Evolutionary conservation across 108 stramenopile genomes (phyloP), one percentile per base, ranked within the genome.

Genomic region (Cyclostephanos tholiformis): DNA sequence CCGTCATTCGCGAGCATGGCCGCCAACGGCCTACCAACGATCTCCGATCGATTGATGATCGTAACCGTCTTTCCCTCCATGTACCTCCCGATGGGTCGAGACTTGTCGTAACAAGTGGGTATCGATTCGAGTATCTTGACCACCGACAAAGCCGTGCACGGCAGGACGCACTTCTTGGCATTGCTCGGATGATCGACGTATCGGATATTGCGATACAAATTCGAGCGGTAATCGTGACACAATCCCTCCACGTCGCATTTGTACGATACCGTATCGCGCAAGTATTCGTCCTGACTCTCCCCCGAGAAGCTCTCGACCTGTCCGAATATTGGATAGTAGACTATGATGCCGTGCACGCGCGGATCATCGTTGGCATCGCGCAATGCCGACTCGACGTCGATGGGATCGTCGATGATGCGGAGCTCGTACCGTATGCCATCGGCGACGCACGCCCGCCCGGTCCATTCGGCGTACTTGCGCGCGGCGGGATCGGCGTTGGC

Each of bases 1-100:
- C 98, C 98, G 83, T 98, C 97, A 78, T 97, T 97, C 17, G 98
- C 97, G 55, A 98, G 70, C 97, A 98, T 97, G 63, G 98, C 98
- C 6, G 95, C 98, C 63, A 98, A 78, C 2, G 98, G 98, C 22
- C 98, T 88, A 17, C 98, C 98, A 6, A 98, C 96, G 74, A 98
- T 97, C 85, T 98, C 98, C 43, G 84, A 86, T 13, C 98, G 83
- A 75, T 98, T 98, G 67, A 98, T 95, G 67, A 98, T 88, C 8
- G 96, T 94, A 9, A 95, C 86, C 29, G 84, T 83, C 69, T 92
- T 89, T 12, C 98, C 98, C 63, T 88, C 74, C 87, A 97, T 88
- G 35, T 89, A 80, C 44, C 74, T 67, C 39, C 93, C 90, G 38
- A 87, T 76, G n/a, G 90, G 77, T 57, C 85, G 87, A 22, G 67